Base-by-base conservation (phyloP, 495 filamentous ascomycete species). In the Penicillium nucicola region DNA sequence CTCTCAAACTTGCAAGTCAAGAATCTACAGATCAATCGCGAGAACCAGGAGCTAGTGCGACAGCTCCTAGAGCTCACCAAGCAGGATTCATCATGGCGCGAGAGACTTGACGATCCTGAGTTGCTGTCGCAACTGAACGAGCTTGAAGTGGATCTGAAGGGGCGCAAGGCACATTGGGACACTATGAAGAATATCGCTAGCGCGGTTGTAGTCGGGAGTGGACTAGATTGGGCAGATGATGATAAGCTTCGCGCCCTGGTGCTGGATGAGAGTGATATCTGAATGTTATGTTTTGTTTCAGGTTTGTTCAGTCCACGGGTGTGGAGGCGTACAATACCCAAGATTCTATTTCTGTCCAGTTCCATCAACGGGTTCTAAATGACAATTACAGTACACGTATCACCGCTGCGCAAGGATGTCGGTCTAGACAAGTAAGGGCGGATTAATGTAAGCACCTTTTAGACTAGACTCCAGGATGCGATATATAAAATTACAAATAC, bases 211-310 rank as follows among this genome's bases (percentile, higher is more conserved):
- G 89, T 85, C 18, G 89, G 86, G 6, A 96, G 90, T 64, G 91
- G 90, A 36, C 69, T 93, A 30, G 81, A 95, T 55, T 96, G 91
- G 91, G 83, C 80, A 17, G 74, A 81, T 39, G 83, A 95, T 65
- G 79, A 83, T 34, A 75, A 71, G 44, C 72, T 96, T 46, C 71
- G 82, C 51, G 82, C 80, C 40, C 71, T 93, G 52, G 90, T 96
- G 17, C 72, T 95, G 46, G 88, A 92, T 65, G 78, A 83, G 47
- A 84, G 86, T 53, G 78, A 80, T 28, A 28, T 28, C 55, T 75
- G 53, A 71, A 36, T 25, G 5, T 42, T n/a, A n/a, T n/a, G n/a
- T 20, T 45, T 40, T 36, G 13, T 46, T 40, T 41, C 19, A 28
- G 25, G 10, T 36, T 23, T 20, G 44, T 37, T 50, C 47, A 42